Conservation (phyloP, 805 yeast genomes). For the Wickerhamomyces alni region DNA sequence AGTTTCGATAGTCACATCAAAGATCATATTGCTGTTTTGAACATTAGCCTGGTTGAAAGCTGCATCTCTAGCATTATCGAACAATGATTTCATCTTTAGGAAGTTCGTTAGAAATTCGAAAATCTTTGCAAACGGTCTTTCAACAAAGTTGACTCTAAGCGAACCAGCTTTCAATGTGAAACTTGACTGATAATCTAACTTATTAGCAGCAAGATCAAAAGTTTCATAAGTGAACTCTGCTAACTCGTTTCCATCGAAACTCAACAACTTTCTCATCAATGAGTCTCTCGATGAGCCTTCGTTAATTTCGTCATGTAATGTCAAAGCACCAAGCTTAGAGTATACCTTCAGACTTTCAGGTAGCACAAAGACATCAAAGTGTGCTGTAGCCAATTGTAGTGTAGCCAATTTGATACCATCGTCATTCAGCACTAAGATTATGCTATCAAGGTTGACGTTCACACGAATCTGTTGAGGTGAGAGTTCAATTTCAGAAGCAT, state of each 20-base stretch:
- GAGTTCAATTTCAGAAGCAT: conserved; percentile 44
- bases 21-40: conserved; percentile 52
- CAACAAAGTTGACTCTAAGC: conserved; percentile 69
- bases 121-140: conserved; percentile 68
- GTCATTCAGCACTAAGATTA: conserved; percentile 72
- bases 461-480: conserved; percentile 76
- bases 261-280: conserved; percentile 55
- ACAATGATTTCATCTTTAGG: conserved; percentile 80
- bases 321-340: conserved; percentile 72
- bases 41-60: conserved; percentile 78
- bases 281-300: conserved; percentile 57
- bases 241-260: conserved; percentile 74
- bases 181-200: conserved; percentile 44
- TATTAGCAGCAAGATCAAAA: conserved; percentile 47
- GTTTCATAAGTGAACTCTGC: conserved; percentile 86
- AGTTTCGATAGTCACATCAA: conserved; percentile 68
- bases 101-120: conserved; percentile 65
- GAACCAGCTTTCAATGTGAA: conserved; percentile 71
- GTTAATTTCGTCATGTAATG: conserved; percentile 69
- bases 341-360: conserved; percentile 74
- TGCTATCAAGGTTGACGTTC: conserved; percentile 61
- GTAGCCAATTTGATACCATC: conserved; percentile 82
- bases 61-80: conserved; percentile 82
- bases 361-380: conserved; percentile 53
- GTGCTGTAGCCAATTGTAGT: conserved; percentile 66